phyloP scores from a whole-genome alignment of 2,329 filamentous ascomycete genomes.

The Aspergillus fijiensis region DNA sequence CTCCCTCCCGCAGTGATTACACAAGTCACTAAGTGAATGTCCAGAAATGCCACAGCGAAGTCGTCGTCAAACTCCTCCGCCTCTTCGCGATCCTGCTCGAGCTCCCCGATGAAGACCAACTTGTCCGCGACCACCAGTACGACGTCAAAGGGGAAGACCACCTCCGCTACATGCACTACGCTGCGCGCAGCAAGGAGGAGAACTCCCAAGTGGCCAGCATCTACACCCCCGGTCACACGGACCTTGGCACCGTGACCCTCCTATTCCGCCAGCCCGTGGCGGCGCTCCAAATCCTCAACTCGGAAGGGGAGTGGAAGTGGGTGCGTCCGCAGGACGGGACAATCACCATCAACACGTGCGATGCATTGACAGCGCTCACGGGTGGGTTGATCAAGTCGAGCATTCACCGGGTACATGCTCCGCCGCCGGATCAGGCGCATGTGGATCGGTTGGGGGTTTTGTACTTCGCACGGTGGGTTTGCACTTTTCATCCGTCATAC shows the following conservation, averaged over 20 bases:
- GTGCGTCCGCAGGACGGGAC: conserved; percentile 52
- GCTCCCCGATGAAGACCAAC: conserved; percentile 58
- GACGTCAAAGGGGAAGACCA: conserved; percentile 60
- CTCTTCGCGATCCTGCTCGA: conserved; percentile 63
- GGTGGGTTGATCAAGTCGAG: conserved; percentile 52
- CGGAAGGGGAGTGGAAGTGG: conserved; percentile 52
- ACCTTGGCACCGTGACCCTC: conserved; percentile 57
- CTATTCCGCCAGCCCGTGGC: conserved; percentile 61
- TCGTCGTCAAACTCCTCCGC: conserved; percentile 49
- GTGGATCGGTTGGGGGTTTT: conserved; percentile 46
- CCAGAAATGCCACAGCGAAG: conserved; percentile 34
- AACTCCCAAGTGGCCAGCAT: conserved; percentile 47
- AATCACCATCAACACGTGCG: conserved; percentile 54
- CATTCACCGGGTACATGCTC: conserved; percentile 52
- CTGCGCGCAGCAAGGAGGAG: conserved; percentile 50
- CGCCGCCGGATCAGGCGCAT: conserved; percentile 50
- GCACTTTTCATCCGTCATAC: neutral
- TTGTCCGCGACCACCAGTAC: conserved; percentile 59
- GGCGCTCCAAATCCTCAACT: conserved; percentile 56
- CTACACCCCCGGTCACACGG: conserved; percentile 55
- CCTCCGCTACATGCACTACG: conserved; percentile 63
- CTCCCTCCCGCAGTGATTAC: too few relatives aligned
- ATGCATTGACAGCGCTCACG: conserved; percentile 51
- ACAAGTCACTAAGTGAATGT: too few relatives aligned
- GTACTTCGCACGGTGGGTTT: conserved; percentile 47